Evolutionary conservation across 2,329 filamentous ascomycete genomes (phyloP), one percentile per base, ranked within the genome.

Genomic region (Fusarium goolgardi): DNA sequence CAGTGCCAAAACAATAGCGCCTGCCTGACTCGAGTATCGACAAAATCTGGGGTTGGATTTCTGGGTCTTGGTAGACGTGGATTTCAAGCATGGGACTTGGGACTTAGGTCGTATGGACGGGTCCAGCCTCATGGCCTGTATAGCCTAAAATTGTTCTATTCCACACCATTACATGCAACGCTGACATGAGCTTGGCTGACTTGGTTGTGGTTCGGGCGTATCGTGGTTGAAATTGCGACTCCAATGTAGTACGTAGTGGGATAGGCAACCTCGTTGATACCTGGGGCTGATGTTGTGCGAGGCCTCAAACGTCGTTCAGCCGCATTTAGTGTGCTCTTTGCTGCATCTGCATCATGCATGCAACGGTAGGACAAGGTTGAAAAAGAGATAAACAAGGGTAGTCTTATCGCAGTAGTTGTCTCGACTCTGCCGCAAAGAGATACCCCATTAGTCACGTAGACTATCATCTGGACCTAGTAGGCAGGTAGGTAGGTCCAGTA

Each of bases 11-110:
- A 32, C 35, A 49, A 43, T 47, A 49, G 40, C 46, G 46, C 31
- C 61, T 62, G 46, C 31, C 61, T 62, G 63, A 66, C 52, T 62
- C 62, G 55, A 66, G 41, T 25, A 51, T 45, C 41, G 41, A 29
- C 47, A 34, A 53, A 59, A 40, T 61, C 62, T 15, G 51, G 51
- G 63, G 57, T 50, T 35, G 25, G 21, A 49, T 53, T 54, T 65
- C 52, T 49, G 47, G 63, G 58, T 44, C 56, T 35, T 35, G 10
- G 25, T 40, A 21, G 25, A 51, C 32, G 18, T 29, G 32, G n/a
- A 21, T 40, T 50, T 25, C 13, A 16, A 39, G 21, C 25, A 27
- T 35, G 47, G 47, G 32, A 27, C 31, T 47, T 25, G 29, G 31
- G 20, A 18, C n/a, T 45, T 45, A n/a, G n/a, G 25, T 13, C 41